Percentiles rank a stretch among this genome's conserved stretches.
phyloP scores from a whole-genome alignment of 768 basidiomycete species.

The Amanita rimosa region DNA sequence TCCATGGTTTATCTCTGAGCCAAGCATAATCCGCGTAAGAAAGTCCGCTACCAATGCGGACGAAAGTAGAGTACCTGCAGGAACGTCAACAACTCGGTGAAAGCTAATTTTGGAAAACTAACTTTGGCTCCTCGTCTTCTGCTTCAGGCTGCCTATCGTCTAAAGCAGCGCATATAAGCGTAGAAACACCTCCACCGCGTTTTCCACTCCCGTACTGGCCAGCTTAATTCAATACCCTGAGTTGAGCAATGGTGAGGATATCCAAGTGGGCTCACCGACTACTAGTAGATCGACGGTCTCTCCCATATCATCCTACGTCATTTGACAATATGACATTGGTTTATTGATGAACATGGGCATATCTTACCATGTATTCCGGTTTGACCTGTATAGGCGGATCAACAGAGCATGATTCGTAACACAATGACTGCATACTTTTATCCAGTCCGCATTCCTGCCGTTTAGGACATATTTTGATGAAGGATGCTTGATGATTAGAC shows the following conservation, averaged over 20 bases:
- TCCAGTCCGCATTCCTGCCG: slow-evolving; percentile 85
- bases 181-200: slow-evolving; percentile 82
- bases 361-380: slow-evolving; percentile 73
- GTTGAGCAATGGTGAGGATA: not conserved
- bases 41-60: slow-evolving; percentile 84
- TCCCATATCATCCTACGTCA: slow-evolving; percentile 70
- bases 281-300: slow-evolving; percentile 91
- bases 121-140: slow-evolving; percentile 60
- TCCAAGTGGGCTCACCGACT: slow-evolving; percentile 42
- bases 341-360: not conserved
- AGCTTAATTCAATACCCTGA: slow-evolving; percentile 26
- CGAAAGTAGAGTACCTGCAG: slow-evolving; percentile 73
- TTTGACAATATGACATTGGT: not conserved
- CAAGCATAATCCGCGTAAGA: slow-evolving; percentile 79
- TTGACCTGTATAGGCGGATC: slow-evolving; percentile 42
- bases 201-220: slow-evolving; percentile 84
- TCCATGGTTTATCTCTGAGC: slow-evolving; percentile 79
- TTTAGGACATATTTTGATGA: slow-evolving; percentile 74
- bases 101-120: slow-evolving; percentile 11
- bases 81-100: not conserved
- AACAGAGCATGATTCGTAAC: not conserved
- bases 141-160: slow-evolving; percentile 50
- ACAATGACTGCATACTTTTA: slow-evolving; percentile 50
- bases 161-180: slow-evolving; percentile 81
- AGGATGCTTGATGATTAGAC: slow-evolving; percentile 85